These are phyloP conservation scores for Ogataea nakhonphanomensis DNA, from an alignment of 805 yeast species.

Conservation along the genomic window DNA sequence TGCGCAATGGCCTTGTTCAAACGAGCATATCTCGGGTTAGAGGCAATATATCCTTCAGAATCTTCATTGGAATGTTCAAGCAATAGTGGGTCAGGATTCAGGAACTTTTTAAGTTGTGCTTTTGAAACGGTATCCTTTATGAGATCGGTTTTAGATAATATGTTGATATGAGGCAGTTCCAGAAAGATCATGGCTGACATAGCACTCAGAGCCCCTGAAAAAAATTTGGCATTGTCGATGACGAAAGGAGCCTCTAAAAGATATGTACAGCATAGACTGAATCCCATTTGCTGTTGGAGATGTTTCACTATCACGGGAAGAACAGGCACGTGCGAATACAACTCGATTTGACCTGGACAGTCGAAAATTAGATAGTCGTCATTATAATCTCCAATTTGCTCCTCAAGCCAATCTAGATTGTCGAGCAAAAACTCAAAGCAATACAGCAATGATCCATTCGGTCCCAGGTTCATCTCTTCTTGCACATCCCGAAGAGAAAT, in stretches of 20 bases:
- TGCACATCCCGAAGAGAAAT: constrained; percentile 90
- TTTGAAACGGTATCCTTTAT: constrained; percentile 74
- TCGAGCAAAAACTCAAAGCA: constrained; percentile 89
- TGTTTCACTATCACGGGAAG: constrained; percentile 87
- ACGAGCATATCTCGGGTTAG: constrained; percentile 58
- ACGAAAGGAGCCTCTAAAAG: constrained; percentile 92
- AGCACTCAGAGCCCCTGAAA: constrained; percentile 92
- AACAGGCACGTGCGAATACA: constrained; percentile 92
- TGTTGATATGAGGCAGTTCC: constrained; percentile 92
- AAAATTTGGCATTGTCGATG: constrained; percentile 85
- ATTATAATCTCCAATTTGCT: constrained; percentile 91
- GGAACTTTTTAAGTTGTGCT: constrained; percentile 73
- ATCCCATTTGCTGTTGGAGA: constrained; percentile 71
- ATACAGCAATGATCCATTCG: constrained; percentile 90
- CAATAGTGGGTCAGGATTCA: constrained; percentile 88
- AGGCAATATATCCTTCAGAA: constrained; percentile 26
- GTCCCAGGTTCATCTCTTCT: constrained; percentile 92
- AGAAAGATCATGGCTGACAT: constrained; percentile 97
- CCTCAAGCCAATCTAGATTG: constrained; percentile 95
- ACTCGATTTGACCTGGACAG: constrained; percentile 96
- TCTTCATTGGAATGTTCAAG: constrained; percentile 41
- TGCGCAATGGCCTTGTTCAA: constrained; percentile 82
- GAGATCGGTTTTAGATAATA: constrained; percentile 82
- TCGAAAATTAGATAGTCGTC: constrained; percentile 94
- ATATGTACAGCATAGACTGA: constrained; percentile 89